Evolutionary conservation across 202 grass and related monocot genomes (phyloP).

Genomic region (Brachypodium distachyon): DNA sequence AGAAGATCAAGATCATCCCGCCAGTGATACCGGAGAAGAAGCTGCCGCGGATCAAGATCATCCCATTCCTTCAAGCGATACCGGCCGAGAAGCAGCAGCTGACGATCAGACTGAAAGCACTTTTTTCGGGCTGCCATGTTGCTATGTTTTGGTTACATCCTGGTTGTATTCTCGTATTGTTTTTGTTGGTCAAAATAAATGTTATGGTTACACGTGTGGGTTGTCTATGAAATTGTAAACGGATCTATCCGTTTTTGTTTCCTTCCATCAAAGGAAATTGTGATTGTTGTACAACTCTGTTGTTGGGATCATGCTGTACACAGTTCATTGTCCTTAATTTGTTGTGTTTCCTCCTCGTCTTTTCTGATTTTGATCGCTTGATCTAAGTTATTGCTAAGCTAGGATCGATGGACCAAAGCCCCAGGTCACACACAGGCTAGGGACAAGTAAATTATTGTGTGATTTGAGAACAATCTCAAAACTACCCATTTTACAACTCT

Average conservation of each 20-base stretch:
- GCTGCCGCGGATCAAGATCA: too few species aligned
- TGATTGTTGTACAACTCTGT: background rate
- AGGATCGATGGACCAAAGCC: background rate
- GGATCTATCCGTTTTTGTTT: background rate
- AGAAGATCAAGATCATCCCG: background rate
- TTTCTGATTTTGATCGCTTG: background rate
- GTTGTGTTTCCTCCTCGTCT: background rate
- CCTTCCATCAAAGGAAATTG: slow-evolving; percentile 12
- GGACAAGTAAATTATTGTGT: background rate
- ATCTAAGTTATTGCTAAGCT: slow-evolving; percentile 14
- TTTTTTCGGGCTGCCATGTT: too few species aligned
- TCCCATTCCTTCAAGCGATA: too few species aligned
- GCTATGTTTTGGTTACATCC: too few species aligned
- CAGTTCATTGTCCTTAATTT: background rate
- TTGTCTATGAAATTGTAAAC: background rate
- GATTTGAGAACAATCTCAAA: slow-evolving; percentile 21
- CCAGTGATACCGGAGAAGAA: background rate
- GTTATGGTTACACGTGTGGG: background rate
- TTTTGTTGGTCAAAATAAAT: slow-evolving; percentile 5
- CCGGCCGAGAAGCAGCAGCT: too few species aligned
- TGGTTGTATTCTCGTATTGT: background rate
- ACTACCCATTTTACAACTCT: slow-evolving; percentile 44
- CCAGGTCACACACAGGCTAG: background rate
- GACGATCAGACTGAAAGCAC: too few species aligned
- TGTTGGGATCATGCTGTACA: background rate